Conservation (phyloP, 2,329 filamentous ascomycete genomes). For the Colletotrichum sp. region DNA sequence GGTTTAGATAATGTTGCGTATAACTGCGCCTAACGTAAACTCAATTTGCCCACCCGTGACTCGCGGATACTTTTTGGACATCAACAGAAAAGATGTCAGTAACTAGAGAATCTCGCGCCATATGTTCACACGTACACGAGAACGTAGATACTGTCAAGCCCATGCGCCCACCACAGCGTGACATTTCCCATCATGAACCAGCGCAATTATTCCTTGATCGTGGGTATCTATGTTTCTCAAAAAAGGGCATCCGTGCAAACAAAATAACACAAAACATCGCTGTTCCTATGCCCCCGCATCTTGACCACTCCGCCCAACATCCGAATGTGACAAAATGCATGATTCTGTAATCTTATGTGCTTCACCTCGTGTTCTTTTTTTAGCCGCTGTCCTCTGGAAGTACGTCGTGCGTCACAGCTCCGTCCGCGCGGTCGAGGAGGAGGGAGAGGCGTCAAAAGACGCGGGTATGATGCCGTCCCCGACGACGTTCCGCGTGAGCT, state of each 20-base stretch:
- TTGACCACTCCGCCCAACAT: neutral
- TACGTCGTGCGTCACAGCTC: too few relatives aligned
- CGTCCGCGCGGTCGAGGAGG: neutral
- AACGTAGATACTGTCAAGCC: neutral
- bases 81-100: neutral
- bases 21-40: neutral
- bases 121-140: too few relatives aligned
- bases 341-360: neutral
- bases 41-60: neutral
- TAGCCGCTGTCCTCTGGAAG: neutral
- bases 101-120: neutral
- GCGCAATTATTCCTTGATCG: neutral
- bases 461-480: neutral
- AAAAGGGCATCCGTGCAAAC: neutral
- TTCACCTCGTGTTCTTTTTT: neutral
- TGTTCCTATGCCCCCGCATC: neutral
- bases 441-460: neutral
- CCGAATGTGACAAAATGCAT: neutral
- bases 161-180: neutral
- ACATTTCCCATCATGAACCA: neutral
- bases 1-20: neutral
- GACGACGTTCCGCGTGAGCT: neutral
- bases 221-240: conserved; percentile 17
- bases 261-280: neutral
- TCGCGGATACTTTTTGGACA: neutral